Evolutionary conservation across 176 grass and related monocot species (phyloP).

Genomic region (Bromus sterilis): DNA sequence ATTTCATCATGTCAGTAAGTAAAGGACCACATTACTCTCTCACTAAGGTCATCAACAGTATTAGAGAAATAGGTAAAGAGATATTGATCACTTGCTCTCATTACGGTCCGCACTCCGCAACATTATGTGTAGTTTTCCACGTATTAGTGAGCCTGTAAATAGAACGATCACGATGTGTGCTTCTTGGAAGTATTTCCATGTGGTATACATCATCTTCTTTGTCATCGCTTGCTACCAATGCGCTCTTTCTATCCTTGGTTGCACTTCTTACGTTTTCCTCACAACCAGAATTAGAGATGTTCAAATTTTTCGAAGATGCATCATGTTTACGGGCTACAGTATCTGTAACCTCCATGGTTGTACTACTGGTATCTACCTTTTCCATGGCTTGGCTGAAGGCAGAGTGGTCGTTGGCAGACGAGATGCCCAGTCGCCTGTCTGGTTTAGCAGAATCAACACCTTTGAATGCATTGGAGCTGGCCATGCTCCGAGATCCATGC

Average conservation of each 20-base stretch:
- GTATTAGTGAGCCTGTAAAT: neutral
- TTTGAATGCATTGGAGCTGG: neutral
- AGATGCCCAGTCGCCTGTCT: neutral
- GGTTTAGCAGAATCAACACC: neutral
- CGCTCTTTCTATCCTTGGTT: neutral
- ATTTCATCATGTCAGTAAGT: neutral
- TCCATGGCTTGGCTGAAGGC: neutral
- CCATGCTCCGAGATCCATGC: neutral
- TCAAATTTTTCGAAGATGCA: no score
- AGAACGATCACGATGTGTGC: slow-evolving; percentile 10
- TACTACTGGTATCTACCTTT: neutral
- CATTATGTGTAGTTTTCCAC: neutral
- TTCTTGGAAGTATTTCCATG: neutral
- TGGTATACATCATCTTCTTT: neutral
- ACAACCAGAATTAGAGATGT: neutral
- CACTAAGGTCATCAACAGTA: neutral
- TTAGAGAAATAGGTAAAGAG: neutral
- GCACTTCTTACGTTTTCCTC: neutral
- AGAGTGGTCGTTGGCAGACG: neutral
- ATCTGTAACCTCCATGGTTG: neutral
- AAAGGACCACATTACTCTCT: neutral
- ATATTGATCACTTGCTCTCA: slow-evolving; percentile 17
- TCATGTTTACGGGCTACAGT: no score
- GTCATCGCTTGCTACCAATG: neutral
- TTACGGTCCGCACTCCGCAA: neutral